Conservation (phyloP, 1,284 basidiomycete genomes). For the Pholiota adiposa region DNA sequence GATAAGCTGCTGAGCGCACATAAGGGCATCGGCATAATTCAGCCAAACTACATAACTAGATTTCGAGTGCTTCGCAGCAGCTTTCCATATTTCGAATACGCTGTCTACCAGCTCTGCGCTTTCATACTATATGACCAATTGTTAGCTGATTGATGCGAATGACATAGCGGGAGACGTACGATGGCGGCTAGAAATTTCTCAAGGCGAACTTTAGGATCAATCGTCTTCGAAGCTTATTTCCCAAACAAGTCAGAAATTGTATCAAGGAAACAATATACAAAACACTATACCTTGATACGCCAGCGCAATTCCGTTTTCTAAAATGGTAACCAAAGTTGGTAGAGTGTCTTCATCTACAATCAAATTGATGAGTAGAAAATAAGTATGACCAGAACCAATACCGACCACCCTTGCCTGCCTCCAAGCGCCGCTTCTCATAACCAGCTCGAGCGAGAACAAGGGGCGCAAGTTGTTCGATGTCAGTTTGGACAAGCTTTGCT, state of each 20-base stretch:
- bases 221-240: conserved; percentile 45
- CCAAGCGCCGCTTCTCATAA: conserved; percentile 61
- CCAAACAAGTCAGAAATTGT: background rate
- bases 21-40: conserved; percentile 66
- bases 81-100: conserved; percentile 64
- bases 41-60: conserved; percentile 74
- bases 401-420: conserved; percentile 48
- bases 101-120: conserved; percentile 53
- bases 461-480: conserved; percentile 71
- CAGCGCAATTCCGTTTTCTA: conserved; percentile 64
- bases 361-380: conserved; percentile 7
- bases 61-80: conserved; percentile 67
- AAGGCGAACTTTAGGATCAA: conserved; percentile 66
- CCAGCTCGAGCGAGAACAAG: conserved; percentile 70
- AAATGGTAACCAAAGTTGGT: conserved; percentile 52
- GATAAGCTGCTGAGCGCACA: conserved; percentile 46
- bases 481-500: conserved; percentile 54
- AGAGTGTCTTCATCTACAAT: conserved; percentile 50
- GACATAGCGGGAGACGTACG: conserved; percentile 47
- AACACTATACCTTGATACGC: conserved; percentile 56
- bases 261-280: background rate
- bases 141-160: background rate
- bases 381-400: background rate
- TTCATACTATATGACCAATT: conserved; percentile 41
- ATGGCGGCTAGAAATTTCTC: conserved; percentile 82